phyloP scores from a whole-genome alignment of 371 early-diverging fungal species.

The Umbelopsis sp. region DNA sequence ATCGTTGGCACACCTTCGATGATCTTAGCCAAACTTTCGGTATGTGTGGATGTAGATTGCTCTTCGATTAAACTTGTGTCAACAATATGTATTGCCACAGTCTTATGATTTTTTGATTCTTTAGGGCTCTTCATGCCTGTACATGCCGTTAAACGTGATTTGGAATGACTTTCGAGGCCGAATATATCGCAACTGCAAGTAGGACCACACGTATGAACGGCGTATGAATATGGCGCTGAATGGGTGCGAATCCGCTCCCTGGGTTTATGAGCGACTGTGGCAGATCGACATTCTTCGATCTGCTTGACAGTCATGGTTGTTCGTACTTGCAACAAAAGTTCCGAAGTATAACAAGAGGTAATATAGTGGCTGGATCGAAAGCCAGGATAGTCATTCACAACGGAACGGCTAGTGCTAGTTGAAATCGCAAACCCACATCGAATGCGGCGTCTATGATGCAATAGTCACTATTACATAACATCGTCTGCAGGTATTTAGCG shows the following conservation, averaged over 20 bases:
- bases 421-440: conserved; percentile 9
- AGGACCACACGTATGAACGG: background rate
- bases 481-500: too few species aligned
- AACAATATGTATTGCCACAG: background rate
- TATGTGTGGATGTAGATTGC: too few species aligned
- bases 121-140: too few species aligned
- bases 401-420: conserved; percentile 4
- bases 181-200: conserved; percentile 16
- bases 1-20: too few species aligned
- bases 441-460: background rate
- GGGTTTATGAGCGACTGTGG: background rate
- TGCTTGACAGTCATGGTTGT: conserved; percentile 8
- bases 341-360: conserved; percentile 9
- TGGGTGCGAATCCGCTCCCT: conserved; percentile 7
- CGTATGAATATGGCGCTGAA: background rate
- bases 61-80: background rate
- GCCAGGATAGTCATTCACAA: conserved; percentile 11
- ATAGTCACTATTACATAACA: background rate
- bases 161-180: conserved; percentile 1
- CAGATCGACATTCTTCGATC: background rate
- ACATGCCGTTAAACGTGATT: background rate
- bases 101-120: background rate
- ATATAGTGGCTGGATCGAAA: too few species aligned
- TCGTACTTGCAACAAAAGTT: conserved; percentile 15
- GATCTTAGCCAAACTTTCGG: too few species aligned